Conservation (phyloP, 2,329 filamentous ascomycete genomes). For the Cryphonectria nitschkei region DNA sequence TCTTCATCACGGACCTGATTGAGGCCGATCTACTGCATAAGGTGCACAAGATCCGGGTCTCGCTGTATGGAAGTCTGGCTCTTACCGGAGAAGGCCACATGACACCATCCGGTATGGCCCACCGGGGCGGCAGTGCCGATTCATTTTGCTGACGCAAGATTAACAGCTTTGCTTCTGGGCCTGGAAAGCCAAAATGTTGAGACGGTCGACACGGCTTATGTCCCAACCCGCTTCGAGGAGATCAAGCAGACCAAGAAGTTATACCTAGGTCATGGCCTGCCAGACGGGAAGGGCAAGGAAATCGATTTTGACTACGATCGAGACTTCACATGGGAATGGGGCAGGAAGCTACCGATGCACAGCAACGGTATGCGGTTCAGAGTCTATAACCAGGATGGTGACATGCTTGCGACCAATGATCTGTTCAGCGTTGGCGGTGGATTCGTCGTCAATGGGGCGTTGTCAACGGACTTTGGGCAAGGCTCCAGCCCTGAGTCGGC, state of each 20-base stretch:
- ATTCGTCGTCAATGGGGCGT: conserved; percentile 54
- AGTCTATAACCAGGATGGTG: conserved; percentile 52
- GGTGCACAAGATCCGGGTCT: conserved; percentile 51
- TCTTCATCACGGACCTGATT: conserved; percentile 52
- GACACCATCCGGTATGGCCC: conserved; percentile 46
- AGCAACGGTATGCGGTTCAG: conserved; percentile 57
- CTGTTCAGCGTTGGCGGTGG: conserved; percentile 57
- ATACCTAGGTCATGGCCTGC: conserved; percentile 46
- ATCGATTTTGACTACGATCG: conserved; percentile 53
- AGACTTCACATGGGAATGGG: conserved; percentile 57
- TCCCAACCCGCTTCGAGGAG: conserved; percentile 49
- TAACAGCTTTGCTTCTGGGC: conserved; percentile 48
- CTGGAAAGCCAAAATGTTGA: conserved; percentile 54
- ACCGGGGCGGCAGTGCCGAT: too few relatives aligned
- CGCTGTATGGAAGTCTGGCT: conserved; percentile 54
- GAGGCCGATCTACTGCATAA: conserved; percentile 50
- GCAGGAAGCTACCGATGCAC: conserved; percentile 53
- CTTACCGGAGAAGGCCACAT: conserved; percentile 57
- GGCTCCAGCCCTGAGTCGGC: not conserved
- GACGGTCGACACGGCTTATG: conserved; percentile 52
- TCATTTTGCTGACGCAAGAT: not conserved
- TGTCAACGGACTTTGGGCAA: conserved; percentile 44
- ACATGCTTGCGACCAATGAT: conserved; percentile 52
- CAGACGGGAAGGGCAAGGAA: conserved; percentile 46
- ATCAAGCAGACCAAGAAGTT: conserved; percentile 52